Percentiles rank a stretch among this genome's conserved stretches.
phyloP scores from a whole-genome alignment of 495 filamentous ascomycete genomes.

The Pseudoneurospora amorphoporcata region DNA sequence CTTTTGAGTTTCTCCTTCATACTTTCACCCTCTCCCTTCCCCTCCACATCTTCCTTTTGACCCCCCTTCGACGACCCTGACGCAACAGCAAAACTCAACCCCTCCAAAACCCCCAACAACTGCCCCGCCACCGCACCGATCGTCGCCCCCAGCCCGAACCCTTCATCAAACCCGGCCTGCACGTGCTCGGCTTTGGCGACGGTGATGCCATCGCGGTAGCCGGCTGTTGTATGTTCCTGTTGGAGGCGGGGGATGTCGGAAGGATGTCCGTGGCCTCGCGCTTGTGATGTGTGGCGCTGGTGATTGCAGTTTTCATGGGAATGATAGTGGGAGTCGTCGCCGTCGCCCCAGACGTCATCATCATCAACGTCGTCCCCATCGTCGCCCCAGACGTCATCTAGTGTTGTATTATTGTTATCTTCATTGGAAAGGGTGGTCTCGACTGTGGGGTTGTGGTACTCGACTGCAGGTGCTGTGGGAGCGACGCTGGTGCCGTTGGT shows the following conservation, averaged over 20 bases:
- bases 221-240: slow-evolving; percentile 67
- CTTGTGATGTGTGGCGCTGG: background rate
- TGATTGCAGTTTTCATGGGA: background rate
- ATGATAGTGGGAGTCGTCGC: background rate
- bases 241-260: slow-evolving; percentile 70
- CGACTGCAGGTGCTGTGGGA: background rate
- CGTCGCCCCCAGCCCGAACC: slow-evolving; percentile 67
- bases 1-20: slow-evolving; percentile 16
- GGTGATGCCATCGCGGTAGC: slow-evolving; percentile 81
- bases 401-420: background rate
- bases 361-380: background rate
- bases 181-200: slow-evolving; percentile 56
- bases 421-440: background rate
- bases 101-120: slow-evolving; percentile 62
- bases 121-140: slow-evolving; percentile 63
- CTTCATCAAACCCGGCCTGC: slow-evolving; percentile 83
- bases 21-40: background rate
- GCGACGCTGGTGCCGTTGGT: background rate
- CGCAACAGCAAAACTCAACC: slow-evolving; percentile 34
- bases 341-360: background rate
- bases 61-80: background rate
- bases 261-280: slow-evolving; percentile 24
- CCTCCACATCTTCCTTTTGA: background rate
- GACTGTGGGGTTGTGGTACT: background rate
- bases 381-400: slow-evolving; percentile 22